These are phyloP conservation scores for Penicillium flavigenum DNA, from an alignment of 495 filamentous ascomycete species.

Conservation along the genomic window DNA sequence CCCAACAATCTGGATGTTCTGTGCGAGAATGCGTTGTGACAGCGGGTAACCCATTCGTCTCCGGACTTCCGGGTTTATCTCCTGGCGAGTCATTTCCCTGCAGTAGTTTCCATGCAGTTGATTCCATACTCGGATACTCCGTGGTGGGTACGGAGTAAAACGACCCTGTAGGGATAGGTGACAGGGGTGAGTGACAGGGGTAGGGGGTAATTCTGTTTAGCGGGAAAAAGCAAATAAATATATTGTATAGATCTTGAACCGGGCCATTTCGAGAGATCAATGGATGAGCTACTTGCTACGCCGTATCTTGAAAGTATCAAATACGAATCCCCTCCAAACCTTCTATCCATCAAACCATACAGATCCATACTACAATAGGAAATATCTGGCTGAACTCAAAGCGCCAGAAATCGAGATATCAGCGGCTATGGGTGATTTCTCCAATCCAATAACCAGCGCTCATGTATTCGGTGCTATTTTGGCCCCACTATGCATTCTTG, in stretches of 20 bases:
- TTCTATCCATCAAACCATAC: not conserved
- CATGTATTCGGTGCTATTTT: not conserved
- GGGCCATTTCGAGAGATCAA: not conserved
- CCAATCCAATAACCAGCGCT: not conserved
- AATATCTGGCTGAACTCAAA: not conserved
- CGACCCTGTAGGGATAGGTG: not conserved
- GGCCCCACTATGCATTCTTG: not conserved
- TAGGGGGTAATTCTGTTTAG: not conserved
- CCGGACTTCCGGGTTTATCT: not conserved
- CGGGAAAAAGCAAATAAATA: not conserved
- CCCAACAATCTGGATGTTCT: not conserved
- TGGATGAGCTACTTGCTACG: not conserved
- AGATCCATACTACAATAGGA: too few species aligned
- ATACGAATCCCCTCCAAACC: not conserved
- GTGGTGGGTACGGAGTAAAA: not conserved
- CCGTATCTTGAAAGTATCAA: not conserved
- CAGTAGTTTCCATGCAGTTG: not conserved
- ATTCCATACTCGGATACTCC: not conserved
- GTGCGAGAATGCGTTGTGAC: not conserved
- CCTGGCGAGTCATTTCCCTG: not conserved
- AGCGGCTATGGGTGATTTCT: not conserved
- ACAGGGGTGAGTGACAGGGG: not conserved
- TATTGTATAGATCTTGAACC: not conserved
- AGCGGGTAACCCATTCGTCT: constrained; percentile 7
- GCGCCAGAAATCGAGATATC: not conserved